phyloP scores from a whole-genome alignment of 2,329 filamentous ascomycete species.

The Fusarium sp. region DNA sequence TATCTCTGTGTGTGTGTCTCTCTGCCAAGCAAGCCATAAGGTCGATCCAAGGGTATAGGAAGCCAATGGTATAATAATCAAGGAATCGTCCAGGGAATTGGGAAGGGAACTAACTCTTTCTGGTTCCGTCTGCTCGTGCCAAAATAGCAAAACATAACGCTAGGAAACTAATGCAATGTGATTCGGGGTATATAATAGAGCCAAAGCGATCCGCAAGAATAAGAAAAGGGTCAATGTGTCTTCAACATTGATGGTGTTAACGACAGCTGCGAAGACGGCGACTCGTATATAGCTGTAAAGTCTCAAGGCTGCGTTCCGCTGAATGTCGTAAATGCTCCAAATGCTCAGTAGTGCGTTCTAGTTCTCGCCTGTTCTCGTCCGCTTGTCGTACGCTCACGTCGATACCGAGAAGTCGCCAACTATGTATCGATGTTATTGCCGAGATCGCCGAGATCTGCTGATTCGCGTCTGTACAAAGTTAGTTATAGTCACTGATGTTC shows the following conservation, averaged over 20 bases:
- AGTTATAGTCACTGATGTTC: background rate
- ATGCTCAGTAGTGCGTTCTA: background rate
- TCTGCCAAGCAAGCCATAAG: background rate
- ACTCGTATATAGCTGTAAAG: background rate
- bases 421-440: background rate
- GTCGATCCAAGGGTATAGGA: background rate
- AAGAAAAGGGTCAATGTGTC: background rate
- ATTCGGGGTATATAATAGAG: background rate
- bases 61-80: background rate
- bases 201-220: background rate
- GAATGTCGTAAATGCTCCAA: background rate
- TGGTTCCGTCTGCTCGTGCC: background rate
- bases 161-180: background rate
- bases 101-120: too few relatives aligned
- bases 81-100: accelerated
- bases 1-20: background rate
- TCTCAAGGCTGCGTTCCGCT: background rate
- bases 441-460: background rate
- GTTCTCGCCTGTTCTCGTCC: background rate
- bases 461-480: background rate
- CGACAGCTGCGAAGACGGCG: background rate
- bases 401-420: background rate
- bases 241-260: background rate
- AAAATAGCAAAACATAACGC: background rate
- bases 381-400: background rate